phyloP scores from a whole-genome alignment of 2,329 filamentous ascomycete genomes.

The Huntiella decipiens region DNA sequence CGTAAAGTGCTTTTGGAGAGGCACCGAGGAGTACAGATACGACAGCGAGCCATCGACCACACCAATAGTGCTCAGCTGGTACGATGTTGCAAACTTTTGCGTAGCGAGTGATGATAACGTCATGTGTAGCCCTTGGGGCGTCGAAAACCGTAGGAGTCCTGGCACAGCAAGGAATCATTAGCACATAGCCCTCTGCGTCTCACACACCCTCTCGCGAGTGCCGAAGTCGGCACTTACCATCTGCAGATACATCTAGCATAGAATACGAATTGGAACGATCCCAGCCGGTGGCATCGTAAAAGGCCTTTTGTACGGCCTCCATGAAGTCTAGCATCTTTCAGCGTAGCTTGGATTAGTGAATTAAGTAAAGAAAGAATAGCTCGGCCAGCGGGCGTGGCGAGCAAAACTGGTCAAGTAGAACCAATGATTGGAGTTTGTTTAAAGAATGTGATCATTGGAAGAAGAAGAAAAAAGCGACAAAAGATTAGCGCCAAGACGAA shows the following conservation, averaged over 20 bases:
- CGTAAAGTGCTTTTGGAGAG: slow-evolving; percentile 45
- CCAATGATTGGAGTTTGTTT: too few species aligned
- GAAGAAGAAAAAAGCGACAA: too few species aligned
- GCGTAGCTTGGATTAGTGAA: slow-evolving; percentile 11
- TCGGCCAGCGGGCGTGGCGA: too few species aligned
- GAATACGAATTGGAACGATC: slow-evolving; percentile 84
- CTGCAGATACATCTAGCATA: slow-evolving; percentile 62
- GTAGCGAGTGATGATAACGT: slow-evolving; percentile 83
- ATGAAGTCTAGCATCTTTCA: slow-evolving; percentile 76
- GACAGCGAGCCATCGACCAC: slow-evolving; percentile 93
- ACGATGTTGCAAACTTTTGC: slow-evolving; percentile 84
- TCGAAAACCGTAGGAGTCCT: slow-evolving; percentile 78
- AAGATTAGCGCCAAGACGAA: too few species aligned
- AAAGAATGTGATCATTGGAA: too few species aligned
- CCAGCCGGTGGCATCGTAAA: slow-evolving; percentile 74
- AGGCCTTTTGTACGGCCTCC: slow-evolving; percentile 87
- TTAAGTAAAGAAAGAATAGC: too few species aligned
- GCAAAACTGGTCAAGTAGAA: too few species aligned
- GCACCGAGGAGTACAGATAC: slow-evolving; percentile 82
- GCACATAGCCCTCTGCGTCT: too few species aligned
- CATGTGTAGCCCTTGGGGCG: slow-evolving; percentile 65
- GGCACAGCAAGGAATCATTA: background rate
- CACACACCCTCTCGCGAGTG: too few species aligned
- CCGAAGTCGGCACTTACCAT: slow-evolving; percentile 33
- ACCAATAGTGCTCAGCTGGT: slow-evolving; percentile 74